A percentile compares a stretch with the other conserved stretches of the same genome.
Conservation (phyloP, 371 early-diverging fungal species). For the Mucor piriformis region DNA sequence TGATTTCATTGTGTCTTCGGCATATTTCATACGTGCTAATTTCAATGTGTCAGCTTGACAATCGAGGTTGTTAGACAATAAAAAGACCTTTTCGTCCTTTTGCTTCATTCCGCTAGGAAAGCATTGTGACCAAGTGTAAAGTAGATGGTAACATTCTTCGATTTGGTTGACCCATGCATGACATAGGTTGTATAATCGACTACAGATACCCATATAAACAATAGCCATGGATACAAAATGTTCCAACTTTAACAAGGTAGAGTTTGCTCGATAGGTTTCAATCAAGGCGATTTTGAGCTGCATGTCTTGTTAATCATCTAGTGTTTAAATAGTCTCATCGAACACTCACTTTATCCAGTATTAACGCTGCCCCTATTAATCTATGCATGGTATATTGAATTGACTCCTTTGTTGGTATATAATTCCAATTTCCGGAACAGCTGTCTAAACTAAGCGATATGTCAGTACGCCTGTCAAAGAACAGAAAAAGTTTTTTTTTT, state of each 20-base stretch:
- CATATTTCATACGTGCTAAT: conserved; percentile 4
- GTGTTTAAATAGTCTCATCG: background rate
- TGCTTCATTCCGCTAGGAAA: conserved; percentile 41
- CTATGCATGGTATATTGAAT: conserved; percentile 45
- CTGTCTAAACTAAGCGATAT: conserved; percentile 21
- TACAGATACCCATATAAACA: conserved; percentile 39
- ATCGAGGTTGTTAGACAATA: background rate
- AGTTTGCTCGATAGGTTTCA: conserved; percentile 39
- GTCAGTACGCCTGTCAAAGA: background rate
- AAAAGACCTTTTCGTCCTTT: conserved; percentile 18
- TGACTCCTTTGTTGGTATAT: conserved; percentile 41
- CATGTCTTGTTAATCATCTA: background rate
- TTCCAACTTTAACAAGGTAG: conserved; percentile 33
- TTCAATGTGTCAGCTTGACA: conserved; percentile 22
- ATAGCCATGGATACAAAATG: conserved; percentile 45
- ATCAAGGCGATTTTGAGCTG: conserved; percentile 32
- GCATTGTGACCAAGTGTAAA: conserved; percentile 33
- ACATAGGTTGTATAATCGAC: conserved; percentile 35
- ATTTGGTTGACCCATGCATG: conserved; percentile 33
- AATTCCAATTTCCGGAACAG: conserved; percentile 32
- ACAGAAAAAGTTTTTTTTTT: background rate
- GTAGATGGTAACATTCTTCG: conserved; percentile 38
- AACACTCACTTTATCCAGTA: conserved; percentile 38
- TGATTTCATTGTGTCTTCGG: conserved; percentile 1
- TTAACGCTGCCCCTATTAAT: conserved; percentile 33